Evolutionary conservation across 306 rosid species (phyloP).

Genomic region (Prunus dulcis): DNA sequence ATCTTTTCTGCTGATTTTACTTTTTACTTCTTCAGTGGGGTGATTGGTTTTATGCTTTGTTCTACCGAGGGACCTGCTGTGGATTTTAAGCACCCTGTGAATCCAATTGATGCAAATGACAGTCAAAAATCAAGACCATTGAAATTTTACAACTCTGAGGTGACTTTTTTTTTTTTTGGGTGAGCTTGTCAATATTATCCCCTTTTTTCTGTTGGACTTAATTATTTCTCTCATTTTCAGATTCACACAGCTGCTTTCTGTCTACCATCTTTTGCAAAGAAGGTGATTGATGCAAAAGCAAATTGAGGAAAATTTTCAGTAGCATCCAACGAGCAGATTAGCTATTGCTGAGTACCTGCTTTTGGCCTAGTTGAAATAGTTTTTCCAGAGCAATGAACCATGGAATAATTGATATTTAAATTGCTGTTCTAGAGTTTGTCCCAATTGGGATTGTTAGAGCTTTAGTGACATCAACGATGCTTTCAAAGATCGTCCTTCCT

Average conservation of each 20-base stretch:
- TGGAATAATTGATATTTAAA: conserved; percentile 46
- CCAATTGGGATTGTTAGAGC: conserved; percentile 37
- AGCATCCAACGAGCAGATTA: conserved; percentile 16
- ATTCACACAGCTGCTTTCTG: conserved; percentile 95
- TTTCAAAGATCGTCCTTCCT: conserved; percentile 13
- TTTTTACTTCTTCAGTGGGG: conserved; percentile 59
- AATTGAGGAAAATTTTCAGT: conserved; percentile 33
- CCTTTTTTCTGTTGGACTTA: neutral
- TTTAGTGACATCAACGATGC: conserved; percentile 32
- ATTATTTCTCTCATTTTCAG: conserved; percentile 38
- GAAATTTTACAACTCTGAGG: conserved; percentile 94
- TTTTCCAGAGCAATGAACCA: conserved; percentile 34
- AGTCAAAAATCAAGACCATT: conserved; percentile 47
- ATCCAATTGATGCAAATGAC: conserved; percentile 57
- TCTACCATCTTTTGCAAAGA: conserved; percentile 91
- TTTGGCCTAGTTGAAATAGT: conserved; percentile 21
- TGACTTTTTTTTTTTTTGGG: conserved; percentile 15
- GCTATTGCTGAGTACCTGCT: conserved; percentile 20
- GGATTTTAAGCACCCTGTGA: conserved; percentile 91
- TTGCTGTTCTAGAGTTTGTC: conserved; percentile 31
- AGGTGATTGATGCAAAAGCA: conserved; percentile 58
- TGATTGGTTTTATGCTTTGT: conserved; percentile 99
- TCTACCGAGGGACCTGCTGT: conserved; percentile 94
- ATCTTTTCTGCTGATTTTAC: conserved; percentile 10
- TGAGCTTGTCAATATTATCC: conserved; percentile 1